Evolutionary conservation across 1,139 yeast species (phyloP).

Genomic region (Protomyces gravidus): DNA sequence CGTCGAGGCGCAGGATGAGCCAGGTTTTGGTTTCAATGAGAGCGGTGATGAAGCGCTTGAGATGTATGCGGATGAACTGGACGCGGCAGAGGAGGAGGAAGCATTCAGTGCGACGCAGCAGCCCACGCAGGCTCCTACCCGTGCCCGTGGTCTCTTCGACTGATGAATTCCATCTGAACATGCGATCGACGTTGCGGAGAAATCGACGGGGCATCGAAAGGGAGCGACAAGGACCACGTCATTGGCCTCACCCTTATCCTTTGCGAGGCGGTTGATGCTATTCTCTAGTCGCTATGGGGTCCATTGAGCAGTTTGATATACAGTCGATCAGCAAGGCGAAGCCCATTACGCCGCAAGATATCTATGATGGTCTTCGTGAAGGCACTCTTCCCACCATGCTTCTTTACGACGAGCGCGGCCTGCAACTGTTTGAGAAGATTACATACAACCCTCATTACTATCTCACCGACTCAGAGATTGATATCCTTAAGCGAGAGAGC

Average conservation of each 20-base stretch:
- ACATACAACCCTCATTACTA: constrained; percentile 34
- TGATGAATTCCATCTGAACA: constrained; percentile 2
- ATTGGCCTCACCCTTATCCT: too few relatives aligned
- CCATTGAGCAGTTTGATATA: constrained; percentile 4
- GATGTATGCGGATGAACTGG: constrained; percentile 18
- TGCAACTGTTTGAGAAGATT: constrained; percentile 34
- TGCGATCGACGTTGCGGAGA: not conserved
- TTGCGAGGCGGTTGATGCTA: too few relatives aligned
- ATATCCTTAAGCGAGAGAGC: constrained; percentile 30
- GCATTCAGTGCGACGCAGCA: constrained; percentile 30
- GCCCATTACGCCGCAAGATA: constrained; percentile 18
- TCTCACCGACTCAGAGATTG: constrained; percentile 32
- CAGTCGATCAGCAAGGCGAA: constrained; percentile 19
- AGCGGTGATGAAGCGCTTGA: constrained; percentile 8
- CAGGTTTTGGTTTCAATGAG: not conserved
- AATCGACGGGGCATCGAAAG: not conserved
- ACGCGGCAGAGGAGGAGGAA: constrained; percentile 12
- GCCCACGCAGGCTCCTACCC: constrained; percentile 6
- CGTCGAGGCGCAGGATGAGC: not conserved
- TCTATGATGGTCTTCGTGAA: constrained; percentile 2
- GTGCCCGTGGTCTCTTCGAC: constrained; percentile 27
- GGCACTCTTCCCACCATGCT: constrained; percentile 33
- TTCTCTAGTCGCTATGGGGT: not conserved
- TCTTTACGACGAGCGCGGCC: constrained; percentile 34
- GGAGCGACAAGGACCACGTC: not conserved